Base-by-base conservation (phyloP, 176 grass and related monocot species). In the Triticum monococcum region DNA sequence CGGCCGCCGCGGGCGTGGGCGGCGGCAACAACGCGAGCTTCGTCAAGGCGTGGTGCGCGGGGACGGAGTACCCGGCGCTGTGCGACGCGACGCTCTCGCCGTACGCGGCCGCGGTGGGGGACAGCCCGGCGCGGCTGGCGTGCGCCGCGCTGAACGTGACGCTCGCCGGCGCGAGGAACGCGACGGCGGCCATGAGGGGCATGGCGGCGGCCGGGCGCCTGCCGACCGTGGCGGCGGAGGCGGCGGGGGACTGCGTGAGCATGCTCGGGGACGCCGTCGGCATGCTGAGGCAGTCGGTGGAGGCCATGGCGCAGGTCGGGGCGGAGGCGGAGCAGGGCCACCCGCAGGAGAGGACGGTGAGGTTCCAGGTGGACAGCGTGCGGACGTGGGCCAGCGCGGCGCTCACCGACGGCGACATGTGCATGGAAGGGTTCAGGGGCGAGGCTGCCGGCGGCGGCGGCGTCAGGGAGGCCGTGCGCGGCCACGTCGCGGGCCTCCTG, bases 311-410 rank as follows among this genome's bases (percentile, higher is more conserved):
- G 23, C 60, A 50, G 24, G 40, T 91, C 46, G 68, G 16, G 46
- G 57, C 32, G 8, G 37, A 40, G 33, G 37, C 57, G 31, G 59
- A 41, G 26, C 8, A n/a, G 37, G 52, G 61, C 1, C 23, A 54
- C 28, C 45, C 17, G 25, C 38, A 16, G 41, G 43, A 3, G 33
- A 20, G 85, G 75, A 11, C 17, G 57, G 36, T 67, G 4, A 78
- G 78, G 67, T 91, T 92, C 79, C 64, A 89, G 79, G 81, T 97
- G 66, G 75, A 86, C 78, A 92, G 48, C 87, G 87, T 93, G 76
- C 86, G 89, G 84, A 93, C 95, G 30, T 97, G 95, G 95, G 90
- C 93, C 33, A 97, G 95, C 88, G 92, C 95, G 4, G 95, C 95
- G 60, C 81, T 97, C 60, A 97, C 95, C 12, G 85, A 97, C 63